A percentile compares a stretch with the other conserved stretches of the same genome.
Evolutionary conservation across 176 grass and related monocot species (phyloP).

Genomic region (Saccharum officinarum): DNA sequence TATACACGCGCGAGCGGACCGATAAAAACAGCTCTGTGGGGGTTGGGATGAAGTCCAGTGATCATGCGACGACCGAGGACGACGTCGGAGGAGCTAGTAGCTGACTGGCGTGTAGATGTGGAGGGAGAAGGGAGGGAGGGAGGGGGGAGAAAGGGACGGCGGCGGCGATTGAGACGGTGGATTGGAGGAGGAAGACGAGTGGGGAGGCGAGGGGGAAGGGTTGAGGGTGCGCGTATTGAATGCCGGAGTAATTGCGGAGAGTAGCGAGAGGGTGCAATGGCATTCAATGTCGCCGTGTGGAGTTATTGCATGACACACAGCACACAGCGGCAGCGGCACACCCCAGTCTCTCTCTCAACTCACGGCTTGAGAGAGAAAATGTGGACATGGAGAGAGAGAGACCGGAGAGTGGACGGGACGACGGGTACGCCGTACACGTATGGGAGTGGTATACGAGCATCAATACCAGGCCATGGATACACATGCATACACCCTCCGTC

Average conservation of each 20-base stretch:
- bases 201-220: slow-evolving; percentile 24
- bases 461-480: no score
- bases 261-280: slow-evolving; percentile 90
- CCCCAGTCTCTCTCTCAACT: background rate
- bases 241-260: slow-evolving; percentile 73
- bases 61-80: background rate
- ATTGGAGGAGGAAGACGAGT: background rate
- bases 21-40: background rate
- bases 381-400: no score
- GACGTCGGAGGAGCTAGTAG: background rate
- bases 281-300: slow-evolving; percentile 90
- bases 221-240: slow-evolving; percentile 65
- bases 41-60: background rate
- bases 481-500: no score
- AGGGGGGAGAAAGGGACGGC: background rate
- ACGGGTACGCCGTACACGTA: no score
- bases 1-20: background rate
- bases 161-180: background rate
- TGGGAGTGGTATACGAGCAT: no score
- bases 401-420: no score
- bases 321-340: background rate
- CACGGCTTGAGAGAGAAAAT: slow-evolving; percentile 16
- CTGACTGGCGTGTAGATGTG: no score
- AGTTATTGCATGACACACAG: slow-evolving; percentile 57
- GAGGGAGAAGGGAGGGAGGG: background rate